Evolutionary conservation across 1,139 yeast species (phyloP).

Genomic region (Yamadazyma oceani): DNA sequence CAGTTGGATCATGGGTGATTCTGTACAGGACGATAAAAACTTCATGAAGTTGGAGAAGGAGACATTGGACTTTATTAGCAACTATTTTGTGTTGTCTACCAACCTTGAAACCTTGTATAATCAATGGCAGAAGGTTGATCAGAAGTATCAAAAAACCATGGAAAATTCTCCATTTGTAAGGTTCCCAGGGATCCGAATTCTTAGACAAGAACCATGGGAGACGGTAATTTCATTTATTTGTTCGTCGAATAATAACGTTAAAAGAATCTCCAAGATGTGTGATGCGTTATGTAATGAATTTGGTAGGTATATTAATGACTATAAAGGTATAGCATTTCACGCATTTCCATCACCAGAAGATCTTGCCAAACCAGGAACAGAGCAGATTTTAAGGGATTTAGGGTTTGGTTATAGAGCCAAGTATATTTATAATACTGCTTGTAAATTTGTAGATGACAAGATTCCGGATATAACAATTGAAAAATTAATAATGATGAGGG

Average conservation of each 20-base stretch:
- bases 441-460: slow-evolving; percentile 36
- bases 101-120: slow-evolving; percentile 53
- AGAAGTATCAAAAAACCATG: slow-evolving; percentile 34
- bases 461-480: slow-evolving; percentile 33
- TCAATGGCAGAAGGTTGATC: slow-evolving; percentile 63
- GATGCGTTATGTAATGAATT: slow-evolving; percentile 70
- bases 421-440: slow-evolving; percentile 78
- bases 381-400: slow-evolving; percentile 47
- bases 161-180: slow-evolving; percentile 36
- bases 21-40: slow-evolving; percentile 3
- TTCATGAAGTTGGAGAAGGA: slow-evolving; percentile 19
- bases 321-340: slow-evolving; percentile 60
- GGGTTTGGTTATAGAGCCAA: slow-evolving; percentile 95
- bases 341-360: slow-evolving; percentile 71
- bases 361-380: slow-evolving; percentile 41
- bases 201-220: slow-evolving; percentile 97
- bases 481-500: slow-evolving; percentile 39
- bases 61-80: slow-evolving; percentile 49
- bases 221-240: slow-evolving; percentile 87
- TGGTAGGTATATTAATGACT: slow-evolving; percentile 60
- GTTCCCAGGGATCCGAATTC: slow-evolving; percentile 74
- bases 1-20: slow-evolving; percentile 26
- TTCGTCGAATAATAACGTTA: slow-evolving; percentile 93
- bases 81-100: slow-evolving; percentile 69
- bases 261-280: slow-evolving; percentile 92